Base-by-base conservation (phyloP, 345 rosid genomes). In the Hypericum perforatum region DNA sequence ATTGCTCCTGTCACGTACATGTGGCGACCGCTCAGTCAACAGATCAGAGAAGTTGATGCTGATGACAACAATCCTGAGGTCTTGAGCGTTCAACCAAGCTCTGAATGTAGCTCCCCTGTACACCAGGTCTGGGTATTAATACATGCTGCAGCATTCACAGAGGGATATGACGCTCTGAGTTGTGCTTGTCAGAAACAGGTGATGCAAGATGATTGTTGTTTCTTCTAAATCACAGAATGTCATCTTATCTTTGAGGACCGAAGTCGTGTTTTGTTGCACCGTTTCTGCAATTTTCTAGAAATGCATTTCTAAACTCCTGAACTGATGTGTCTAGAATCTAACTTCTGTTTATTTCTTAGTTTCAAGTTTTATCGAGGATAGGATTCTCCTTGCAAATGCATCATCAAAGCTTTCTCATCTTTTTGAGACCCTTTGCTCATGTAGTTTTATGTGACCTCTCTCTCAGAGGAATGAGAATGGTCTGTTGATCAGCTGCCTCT, bases 111-210 rank as follows among this genome's bases (percentile, higher is more conserved):
- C 65, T 57, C 65, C 54, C 59, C 61, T 32, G 41, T 46, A 61
- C 68, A 83, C 45, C 81, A 75, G 67, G 65, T 84, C 49, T 87
- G 92, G 92, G 61, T 87, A 49, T 91, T 92, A 96, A 75, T 87
- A 59, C 96, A 87, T 84, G 84, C 89, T 63, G 79, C 84, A 41
- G 85, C 92, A 58, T 81, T 82, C 68, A 56, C 14, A 52, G 95
- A 87, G 72, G 98, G 86, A 74, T 85, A 53, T 74, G 71, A 62
- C 62, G 76, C 89, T 59, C 66, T 91, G 45, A 75, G 78, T 61
- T 61, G 62, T 43, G 84, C 89, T 58, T 84, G 81, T 69, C 75
- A 79, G 68, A 79, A 79, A 46, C 84, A 68, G 92, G 88, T 87
- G 61, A 22, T 22, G 32, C 2, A 4, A 22, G 32, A 22, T 22